Conservation (phyloP, 306 rosid genomes). For the Glycine latifolia region DNA sequence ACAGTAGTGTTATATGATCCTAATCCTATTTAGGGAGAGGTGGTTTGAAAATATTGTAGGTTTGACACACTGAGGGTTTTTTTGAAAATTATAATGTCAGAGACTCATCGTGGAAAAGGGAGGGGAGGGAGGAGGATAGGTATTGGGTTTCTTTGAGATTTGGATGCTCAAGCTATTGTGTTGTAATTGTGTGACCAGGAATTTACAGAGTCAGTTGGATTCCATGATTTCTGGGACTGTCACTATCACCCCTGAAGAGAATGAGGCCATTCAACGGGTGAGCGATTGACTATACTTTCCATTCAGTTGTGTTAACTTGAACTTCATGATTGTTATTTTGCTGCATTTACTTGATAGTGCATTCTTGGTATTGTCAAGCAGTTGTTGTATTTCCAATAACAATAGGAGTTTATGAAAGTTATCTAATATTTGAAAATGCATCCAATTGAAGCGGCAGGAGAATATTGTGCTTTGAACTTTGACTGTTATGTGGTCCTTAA, state of each 20-base stretch:
- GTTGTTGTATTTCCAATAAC: background rate
- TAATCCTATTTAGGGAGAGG: background rate
- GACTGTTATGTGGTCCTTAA: background rate
- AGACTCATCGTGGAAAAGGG: background rate
- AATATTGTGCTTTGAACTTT: conserved; percentile 13
- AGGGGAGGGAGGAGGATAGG: conserved; percentile 2
- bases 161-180: conserved; percentile 33
- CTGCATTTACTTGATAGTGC: conserved; percentile 22
- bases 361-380: background rate
- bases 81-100: background rate
- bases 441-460: conserved; percentile 20
- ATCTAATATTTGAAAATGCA: conserved; percentile 26
- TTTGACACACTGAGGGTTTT: background rate
- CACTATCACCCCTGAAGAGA: conserved; percentile 82
- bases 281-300: conserved; percentile 42
- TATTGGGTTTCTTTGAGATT: conserved; percentile 31
- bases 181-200: conserved; percentile 55
- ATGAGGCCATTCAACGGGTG: conserved; percentile 85
- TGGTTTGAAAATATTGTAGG: conserved; percentile 14
- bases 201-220: conserved; percentile 58
- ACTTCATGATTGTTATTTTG: conserved; percentile 6
- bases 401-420: conserved; percentile 2
- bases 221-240: conserved; percentile 66
- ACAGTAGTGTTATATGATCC: conserved; percentile 13
- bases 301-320: conserved; percentile 21